Conservation (phyloP, 2,329 filamentous ascomycete genomes). For the Cordyceps tenuipes region DNA sequence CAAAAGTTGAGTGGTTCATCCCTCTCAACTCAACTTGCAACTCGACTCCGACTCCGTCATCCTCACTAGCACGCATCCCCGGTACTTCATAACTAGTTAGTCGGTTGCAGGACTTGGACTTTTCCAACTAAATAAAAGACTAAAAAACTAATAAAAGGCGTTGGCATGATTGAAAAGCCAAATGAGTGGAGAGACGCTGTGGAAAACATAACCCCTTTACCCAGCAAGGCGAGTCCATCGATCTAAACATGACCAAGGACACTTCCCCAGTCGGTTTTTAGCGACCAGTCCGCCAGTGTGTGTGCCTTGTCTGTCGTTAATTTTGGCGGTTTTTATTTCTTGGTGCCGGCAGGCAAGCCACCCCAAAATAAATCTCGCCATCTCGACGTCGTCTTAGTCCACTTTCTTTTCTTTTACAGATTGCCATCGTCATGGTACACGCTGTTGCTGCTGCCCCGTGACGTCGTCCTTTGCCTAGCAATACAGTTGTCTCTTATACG, state of each 20-base stretch:
- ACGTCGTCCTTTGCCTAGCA: neutral
- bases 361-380: neutral
- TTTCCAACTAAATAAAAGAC: no score
- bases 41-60: no score
- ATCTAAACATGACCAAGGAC: neutral
- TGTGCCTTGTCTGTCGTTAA: neutral
- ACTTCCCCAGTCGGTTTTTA: neutral
- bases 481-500: neutral
- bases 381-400: neutral
- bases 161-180: neutral
- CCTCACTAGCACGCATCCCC: no score
- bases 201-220: neutral
- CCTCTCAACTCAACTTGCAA: neutral
- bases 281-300: neutral
- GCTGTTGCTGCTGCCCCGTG: neutral
- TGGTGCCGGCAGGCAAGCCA: neutral
- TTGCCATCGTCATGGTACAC: neutral
- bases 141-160: no score
- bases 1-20: neutral
- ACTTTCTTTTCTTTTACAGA: neutral
- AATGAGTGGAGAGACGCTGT: neutral
- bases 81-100: neutral
- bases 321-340: neutral
- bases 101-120: no score
- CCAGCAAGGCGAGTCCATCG: neutral